phyloP scores from a whole-genome alignment of 805 yeast species.

The Wickerhamomyces xylosicus region DNA sequence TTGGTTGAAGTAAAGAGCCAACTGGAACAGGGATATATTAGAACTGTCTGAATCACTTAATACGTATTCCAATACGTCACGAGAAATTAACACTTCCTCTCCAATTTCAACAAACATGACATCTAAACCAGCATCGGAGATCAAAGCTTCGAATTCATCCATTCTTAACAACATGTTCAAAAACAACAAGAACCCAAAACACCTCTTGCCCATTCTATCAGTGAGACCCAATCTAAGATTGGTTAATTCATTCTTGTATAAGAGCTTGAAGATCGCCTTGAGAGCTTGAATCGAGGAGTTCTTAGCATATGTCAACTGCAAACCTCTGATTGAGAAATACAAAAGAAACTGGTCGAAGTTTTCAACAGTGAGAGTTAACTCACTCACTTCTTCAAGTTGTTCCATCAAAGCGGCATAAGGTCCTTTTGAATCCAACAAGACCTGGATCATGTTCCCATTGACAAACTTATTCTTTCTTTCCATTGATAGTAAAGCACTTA shows the following conservation, averaged over 20 bases:
- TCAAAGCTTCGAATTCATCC: conserved; percentile 24
- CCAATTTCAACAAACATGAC: conserved; percentile 23
- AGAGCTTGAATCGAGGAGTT: conserved; percentile 37
- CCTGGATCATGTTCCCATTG: conserved; percentile 16
- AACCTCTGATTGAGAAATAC: conserved; percentile 41
- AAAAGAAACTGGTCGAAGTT: conserved; percentile 45
- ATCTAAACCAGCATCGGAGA: conserved; percentile 26
- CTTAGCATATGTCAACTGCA: conserved; percentile 46
- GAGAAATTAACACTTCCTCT: conserved; percentile 28
- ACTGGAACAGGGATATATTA: conserved; percentile 24
- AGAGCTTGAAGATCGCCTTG: conserved; percentile 30
- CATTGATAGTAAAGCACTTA: conserved; percentile 25
- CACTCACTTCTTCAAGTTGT: conserved; percentile 32
- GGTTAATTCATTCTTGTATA: conserved; percentile 26
- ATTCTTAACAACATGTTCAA: conserved; percentile 26
- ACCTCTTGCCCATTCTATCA: conserved; percentile 2
- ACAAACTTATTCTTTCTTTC: conserved; percentile 20
- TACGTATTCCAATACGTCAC: conserved; percentile 22
- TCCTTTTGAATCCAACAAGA: conserved; percentile 18
- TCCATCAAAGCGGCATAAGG: conserved; percentile 31
- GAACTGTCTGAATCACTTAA: conserved; percentile 21
- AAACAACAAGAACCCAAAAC: conserved; percentile 22
- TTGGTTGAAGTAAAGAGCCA: conserved; percentile 22
- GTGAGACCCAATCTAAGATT: conserved; percentile 7
- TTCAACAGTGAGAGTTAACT: conserved; percentile 26